Evolutionary conservation across 2,329 filamentous ascomycete species (phyloP), one percentile per base, ranked within the genome.

Genomic region (Myriosclerotinia curreyana): DNA sequence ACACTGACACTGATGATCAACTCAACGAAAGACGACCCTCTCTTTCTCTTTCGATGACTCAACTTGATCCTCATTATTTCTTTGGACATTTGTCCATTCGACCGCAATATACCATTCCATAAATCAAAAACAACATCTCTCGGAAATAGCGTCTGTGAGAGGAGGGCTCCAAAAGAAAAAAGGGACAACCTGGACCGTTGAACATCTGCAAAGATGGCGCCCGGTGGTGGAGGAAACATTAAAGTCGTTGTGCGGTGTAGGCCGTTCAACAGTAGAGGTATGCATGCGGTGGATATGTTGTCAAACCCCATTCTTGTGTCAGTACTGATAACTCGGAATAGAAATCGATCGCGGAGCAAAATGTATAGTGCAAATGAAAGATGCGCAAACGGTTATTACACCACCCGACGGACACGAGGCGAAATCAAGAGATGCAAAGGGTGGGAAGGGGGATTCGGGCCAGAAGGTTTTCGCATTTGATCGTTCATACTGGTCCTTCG

Each of bases 311-410:
- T 48, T 51, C 46, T 40, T 22, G 56, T 38, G 54, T 49, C 52
- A 42, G 34, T 46, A 48, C 68, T 69, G 46, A 71, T 62, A 56
- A 46, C 22, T 38, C 28, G 56, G 25, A 34, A 34, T 75, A 96
- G 92, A 97, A 84, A 88, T 89, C 75, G 94, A 96, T 70, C 86
- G 96, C 75, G 86, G 88, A 72, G 89, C 95, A 83, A 92, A 91
- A 93, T 96, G 93, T 82, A 96, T 99, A 73, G 91, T 99, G 68
- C 90, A 94, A 73, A 99, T 99, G 95, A 91, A 95, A 81, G 91
- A 85, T 71, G 87, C 86, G 78, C 95, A 99, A 80, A 99, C 95
- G 64, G 80, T 96, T 74, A 85, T 99, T 68, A 86, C 83, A 36
- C 86, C 90, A 64, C 92, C 94, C 15, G 80, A 86, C 42, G 84